Percentiles rank a stretch among this genome's conserved stretches.
These are phyloP conservation scores for Saccharomycopsis sp. DNA, from an alignment of 805 yeast species.

Conservation along the genomic window DNA sequence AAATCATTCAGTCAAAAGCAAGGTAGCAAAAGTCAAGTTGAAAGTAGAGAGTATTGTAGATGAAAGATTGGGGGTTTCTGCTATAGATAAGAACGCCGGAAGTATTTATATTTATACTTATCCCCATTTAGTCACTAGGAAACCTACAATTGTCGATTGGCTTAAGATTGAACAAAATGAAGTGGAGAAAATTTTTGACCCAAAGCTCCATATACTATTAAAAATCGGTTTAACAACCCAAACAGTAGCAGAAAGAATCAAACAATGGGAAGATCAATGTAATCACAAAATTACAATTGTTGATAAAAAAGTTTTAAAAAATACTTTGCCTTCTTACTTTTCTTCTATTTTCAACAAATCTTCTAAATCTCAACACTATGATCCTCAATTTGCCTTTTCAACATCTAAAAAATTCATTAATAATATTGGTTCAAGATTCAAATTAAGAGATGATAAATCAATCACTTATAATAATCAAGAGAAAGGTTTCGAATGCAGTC, in stretches of 20 bases:
- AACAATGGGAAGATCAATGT: conserved; percentile 46
- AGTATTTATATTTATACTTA: too few species aligned
- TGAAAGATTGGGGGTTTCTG: too few species aligned
- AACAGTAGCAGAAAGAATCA: conserved; percentile 30
- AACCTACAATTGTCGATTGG: too few species aligned
- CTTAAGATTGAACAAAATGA: too few species aligned
- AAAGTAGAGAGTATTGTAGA: too few species aligned
- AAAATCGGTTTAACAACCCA: conserved; percentile 48
- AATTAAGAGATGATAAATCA: conserved; percentile 1
- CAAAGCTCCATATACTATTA: too few species aligned
- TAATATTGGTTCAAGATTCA: background rate
- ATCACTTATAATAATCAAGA: conserved; percentile 3
- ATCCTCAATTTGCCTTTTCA: background rate
- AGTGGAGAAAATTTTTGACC: too few species aligned
- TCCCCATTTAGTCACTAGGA: too few species aligned
- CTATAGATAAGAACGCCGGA: too few species aligned
- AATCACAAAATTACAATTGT: conserved; percentile 33
- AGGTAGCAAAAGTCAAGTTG: too few species aligned
- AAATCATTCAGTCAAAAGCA: too few species aligned
- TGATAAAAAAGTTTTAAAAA: conserved; percentile 24
- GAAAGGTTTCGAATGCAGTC: conserved; percentile 29
- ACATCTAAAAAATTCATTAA: background rate
- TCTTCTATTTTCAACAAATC: conserved; percentile 9
- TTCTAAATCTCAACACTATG: background rate
- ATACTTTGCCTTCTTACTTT: conserved; percentile 18